phyloP scores from a whole-genome alignment of 371 early-diverging fungal genomes.

The Sanchytrium tribonematis region DNA sequence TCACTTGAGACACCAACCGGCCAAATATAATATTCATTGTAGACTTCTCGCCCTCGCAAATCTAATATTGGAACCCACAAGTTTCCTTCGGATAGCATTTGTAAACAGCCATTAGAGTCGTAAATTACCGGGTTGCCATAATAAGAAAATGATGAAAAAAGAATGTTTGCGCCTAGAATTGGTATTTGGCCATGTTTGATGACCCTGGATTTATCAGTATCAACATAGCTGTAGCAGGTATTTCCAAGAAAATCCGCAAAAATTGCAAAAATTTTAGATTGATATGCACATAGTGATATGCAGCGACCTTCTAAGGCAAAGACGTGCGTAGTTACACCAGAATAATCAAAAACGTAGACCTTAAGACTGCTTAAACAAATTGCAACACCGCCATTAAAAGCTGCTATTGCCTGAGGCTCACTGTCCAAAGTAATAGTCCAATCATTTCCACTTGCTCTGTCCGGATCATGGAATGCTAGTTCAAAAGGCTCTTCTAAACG shows the following conservation, averaged over 20 bases:
- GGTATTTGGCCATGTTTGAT: background rate
- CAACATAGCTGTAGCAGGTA: background rate
- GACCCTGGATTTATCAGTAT: background rate
- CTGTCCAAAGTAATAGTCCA: background rate
- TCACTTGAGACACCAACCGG: background rate
- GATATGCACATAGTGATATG: background rate
- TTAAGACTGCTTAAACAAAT: background rate
- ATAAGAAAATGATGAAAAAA: background rate
- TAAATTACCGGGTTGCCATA: background rate
- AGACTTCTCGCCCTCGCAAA: background rate
- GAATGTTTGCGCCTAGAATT: background rate
- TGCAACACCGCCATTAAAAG: background rate
- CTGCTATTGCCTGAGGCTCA: background rate
- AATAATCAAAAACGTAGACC: background rate
- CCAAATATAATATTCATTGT: background rate
- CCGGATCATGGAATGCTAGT: background rate
- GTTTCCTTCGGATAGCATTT: background rate
- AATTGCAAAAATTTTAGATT: background rate
- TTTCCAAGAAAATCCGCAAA: background rate
- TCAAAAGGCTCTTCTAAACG: background rate
- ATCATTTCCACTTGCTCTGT: background rate
- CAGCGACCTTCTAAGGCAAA: background rate
- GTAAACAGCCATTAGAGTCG: background rate
- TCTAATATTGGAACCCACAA: background rate
- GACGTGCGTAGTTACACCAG: background rate